These are phyloP conservation scores for Diplodia seriata DNA, from an alignment of 2,329 filamentous ascomycete species.

Conservation along the genomic window DNA sequence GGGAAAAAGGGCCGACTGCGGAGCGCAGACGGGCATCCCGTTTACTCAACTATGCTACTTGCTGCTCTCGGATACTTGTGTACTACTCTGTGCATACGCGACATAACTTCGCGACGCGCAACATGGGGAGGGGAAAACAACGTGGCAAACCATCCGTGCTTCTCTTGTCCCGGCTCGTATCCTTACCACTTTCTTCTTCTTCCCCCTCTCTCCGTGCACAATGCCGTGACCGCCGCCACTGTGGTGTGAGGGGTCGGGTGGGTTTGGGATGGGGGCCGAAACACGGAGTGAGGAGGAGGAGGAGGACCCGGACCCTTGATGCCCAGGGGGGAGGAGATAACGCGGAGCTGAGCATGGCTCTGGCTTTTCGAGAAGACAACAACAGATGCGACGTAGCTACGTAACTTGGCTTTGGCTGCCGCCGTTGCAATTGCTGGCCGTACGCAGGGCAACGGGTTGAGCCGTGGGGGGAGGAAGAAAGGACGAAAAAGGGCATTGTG, in stretches of 20 bases:
- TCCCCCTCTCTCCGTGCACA: background rate
- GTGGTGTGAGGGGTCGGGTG: background rate
- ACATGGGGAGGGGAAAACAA: background rate
- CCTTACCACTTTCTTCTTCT: background rate
- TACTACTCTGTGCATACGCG: background rate
- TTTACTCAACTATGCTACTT: no score
- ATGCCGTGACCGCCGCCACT: background rate
- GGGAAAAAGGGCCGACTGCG: constrained; percentile 8
- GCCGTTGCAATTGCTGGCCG: background rate
- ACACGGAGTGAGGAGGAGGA: background rate
- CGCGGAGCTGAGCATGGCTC: background rate
- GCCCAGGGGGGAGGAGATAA: background rate
- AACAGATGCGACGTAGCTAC: no score
- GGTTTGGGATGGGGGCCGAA: background rate
- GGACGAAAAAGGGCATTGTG: background rate
- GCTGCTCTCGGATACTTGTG: background rate
- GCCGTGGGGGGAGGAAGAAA: background rate
- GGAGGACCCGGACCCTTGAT: background rate
- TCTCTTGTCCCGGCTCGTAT: background rate
- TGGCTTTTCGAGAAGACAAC: background rate
- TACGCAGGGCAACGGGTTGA: background rate
- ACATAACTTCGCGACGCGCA: background rate
- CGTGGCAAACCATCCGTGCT: constrained; percentile 19
- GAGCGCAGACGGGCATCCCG: no score
- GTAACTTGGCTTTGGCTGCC: background rate